Conservation (phyloP, 805 yeast genomes). For the Wickerhamomyces xylosicus region DNA sequence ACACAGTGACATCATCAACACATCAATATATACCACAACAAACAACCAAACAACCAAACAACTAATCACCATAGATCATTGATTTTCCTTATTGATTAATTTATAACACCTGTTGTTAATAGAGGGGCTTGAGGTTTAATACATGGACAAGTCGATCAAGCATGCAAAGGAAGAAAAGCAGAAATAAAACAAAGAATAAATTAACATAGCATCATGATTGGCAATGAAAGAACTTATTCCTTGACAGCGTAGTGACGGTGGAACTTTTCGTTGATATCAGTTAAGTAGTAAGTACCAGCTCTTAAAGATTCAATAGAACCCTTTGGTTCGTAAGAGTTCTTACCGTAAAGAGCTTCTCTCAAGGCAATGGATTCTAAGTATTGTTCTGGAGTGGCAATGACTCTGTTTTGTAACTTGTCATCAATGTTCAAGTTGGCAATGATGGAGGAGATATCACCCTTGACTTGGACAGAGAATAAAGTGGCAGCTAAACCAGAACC, state of each 20-base stretch:
- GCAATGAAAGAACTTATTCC: conserved; percentile 26
- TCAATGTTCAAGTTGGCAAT: conserved; percentile 57
- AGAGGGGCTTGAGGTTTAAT: no score
- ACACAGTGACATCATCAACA: no score
- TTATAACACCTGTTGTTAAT: no score
- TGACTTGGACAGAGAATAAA: conserved; percentile 67
- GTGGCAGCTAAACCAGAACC: conserved; percentile 98
- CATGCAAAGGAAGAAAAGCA: not conserved
- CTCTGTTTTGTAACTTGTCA: conserved; percentile 56
- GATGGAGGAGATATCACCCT: conserved; percentile 70
- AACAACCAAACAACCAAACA: no score
- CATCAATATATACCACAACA: no score
- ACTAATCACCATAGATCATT: no score
- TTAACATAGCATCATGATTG: no score
- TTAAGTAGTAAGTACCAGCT: conserved; percentile 75
- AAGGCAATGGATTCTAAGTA: conserved; percentile 73
- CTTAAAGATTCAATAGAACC: conserved; percentile 69
- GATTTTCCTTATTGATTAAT: no score
- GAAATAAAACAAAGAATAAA: not conserved
- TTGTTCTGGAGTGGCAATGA: conserved; percentile 58
- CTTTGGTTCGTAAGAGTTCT: conserved; percentile 67
- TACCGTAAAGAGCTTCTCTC: conserved; percentile 84
- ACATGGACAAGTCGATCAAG: no score
- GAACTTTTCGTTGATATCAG: conserved; percentile 76
- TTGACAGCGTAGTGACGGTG: conserved; percentile 74